Evolutionary conservation across 768 basidiomycete genomes (phyloP), one percentile per base, ranked within the genome.

Genomic region (Boletus coccyginus): DNA sequence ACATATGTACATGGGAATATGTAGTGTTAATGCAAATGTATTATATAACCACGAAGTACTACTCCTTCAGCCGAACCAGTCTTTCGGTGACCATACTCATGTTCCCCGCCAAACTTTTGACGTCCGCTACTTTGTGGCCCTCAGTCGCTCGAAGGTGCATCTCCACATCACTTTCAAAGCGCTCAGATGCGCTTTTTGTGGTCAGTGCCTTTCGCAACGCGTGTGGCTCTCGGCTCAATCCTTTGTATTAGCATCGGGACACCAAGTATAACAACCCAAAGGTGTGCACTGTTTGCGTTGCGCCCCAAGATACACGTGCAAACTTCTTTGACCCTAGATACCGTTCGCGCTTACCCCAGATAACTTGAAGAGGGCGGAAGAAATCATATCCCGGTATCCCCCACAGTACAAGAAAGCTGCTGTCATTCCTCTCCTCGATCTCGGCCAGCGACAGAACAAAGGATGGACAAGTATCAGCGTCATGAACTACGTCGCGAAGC

Each of bases 381-480:
- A 92, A 70, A 90, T 98, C 75, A 92, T 98, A 71, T 80, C 90
- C 41, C 87, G 86, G 63, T 99, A 99, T 78, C 96, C 96, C 21
- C 82, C 92, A 51, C 95, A 98, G 68, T 99, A 98, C 82, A 97
- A 94, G 83, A 99, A 99, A 74, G 96, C 94, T 17, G 97, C 97
- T 31, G 88, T 93, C 64, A 98, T 99, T 70, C 97, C 97, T 46
- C 81, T 99, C 33, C 86, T 99, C 55, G 95, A 98, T 74, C 83
- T 99, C 43, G 95, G 88, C 2, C 97, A 99, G 75, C 84, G 94
- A 62, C 97, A 99, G 74, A 98, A 98, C 78, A 92, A 96, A 63
- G 93, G 92, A 64, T 99, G 93, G 92, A 98, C 96, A 27, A 94
- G 90, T 70, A 96, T 99, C 62, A 93, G 90, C 66, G 94, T 96